Percentiles rank a stretch among this genome's conserved stretches.
phyloP scores from a whole-genome alignment of 371 early-diverging fungal species.

The Mycotypha africana region DNA sequence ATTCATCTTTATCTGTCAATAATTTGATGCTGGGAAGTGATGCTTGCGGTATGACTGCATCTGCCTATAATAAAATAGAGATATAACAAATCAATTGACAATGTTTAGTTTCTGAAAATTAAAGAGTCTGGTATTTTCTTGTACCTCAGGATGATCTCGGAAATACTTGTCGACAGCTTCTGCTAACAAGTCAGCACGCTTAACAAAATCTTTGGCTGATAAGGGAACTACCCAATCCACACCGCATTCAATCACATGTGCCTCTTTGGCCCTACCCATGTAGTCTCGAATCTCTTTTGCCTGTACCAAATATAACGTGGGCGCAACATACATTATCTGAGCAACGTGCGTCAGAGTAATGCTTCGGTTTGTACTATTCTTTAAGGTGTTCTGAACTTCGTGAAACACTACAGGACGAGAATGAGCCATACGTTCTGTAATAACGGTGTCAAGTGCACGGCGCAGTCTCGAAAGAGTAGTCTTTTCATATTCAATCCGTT shows the following conservation, averaged over 20 bases:
- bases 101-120: not conserved
- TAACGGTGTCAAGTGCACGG: slow-evolving; percentile 26
- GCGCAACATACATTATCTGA: slow-evolving; percentile 29
- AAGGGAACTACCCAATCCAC: slow-evolving; percentile 25
- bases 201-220: slow-evolving; percentile 23
- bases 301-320: slow-evolving; percentile 21
- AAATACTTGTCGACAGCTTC: slow-evolving; percentile 17
- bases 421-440: slow-evolving; percentile 31
- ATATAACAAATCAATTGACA: not conserved
- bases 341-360: slow-evolving; percentile 23
- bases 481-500: slow-evolving; percentile 26
- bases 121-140: not conserved
- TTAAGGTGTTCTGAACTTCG: slow-evolving; percentile 26
- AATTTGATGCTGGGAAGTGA: slow-evolving; percentile 24
- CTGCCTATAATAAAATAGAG: slow-evolving; percentile 13
- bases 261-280: slow-evolving; percentile 23
- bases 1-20: slow-evolving; percentile 26
- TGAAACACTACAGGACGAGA: slow-evolving; percentile 29
- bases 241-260: slow-evolving; percentile 24
- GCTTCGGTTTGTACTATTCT: slow-evolving; percentile 25
- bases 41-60: slow-evolving; percentile 31
- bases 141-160: slow-evolving; percentile 18
- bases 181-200: slow-evolving; percentile 17
- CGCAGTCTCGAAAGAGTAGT: slow-evolving; percentile 19
- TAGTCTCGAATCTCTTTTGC: slow-evolving; percentile 21